These are phyloP conservation scores for Rhazya stricta DNA, from an alignment of 257 asterid genomes.

Conservation along the genomic window DNA sequence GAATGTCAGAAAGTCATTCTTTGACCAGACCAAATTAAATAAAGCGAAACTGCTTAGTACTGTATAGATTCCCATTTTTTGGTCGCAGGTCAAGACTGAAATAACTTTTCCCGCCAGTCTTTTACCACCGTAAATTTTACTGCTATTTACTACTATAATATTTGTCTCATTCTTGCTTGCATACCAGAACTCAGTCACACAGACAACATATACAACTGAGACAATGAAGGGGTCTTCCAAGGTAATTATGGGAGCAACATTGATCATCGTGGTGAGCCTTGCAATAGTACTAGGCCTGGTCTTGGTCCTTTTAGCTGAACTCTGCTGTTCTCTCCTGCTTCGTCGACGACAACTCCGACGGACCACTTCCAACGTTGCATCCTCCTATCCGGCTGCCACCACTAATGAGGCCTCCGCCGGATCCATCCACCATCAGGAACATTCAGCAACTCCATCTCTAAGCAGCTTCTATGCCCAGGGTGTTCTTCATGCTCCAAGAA, in stretches of 20 bases:
- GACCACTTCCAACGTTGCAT: not conserved
- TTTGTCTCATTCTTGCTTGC: not conserved
- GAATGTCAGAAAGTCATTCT: constrained; percentile 8
- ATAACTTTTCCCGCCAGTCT: constrained; percentile 38
- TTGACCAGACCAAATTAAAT: constrained; percentile 4
- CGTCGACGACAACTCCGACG: constrained; percentile 15
- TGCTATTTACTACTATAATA: not conserved
- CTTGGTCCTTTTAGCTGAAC: constrained; percentile 45
- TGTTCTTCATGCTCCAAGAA: constrained; percentile 51
- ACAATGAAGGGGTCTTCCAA: constrained; percentile 36
- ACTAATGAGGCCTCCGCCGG: not conserved
- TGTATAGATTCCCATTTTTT: constrained; percentile 11
- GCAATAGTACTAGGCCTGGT: constrained; percentile 42
- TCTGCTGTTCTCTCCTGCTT: constrained; percentile 51
- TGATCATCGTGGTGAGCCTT: constrained; percentile 31
- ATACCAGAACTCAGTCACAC: not conserved
- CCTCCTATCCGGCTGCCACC: not conserved
- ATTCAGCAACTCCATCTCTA: constrained; percentile 31
- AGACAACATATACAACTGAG: constrained; percentile 3
- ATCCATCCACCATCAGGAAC: constrained; percentile 10
- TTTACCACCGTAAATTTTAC: constrained; percentile 1
- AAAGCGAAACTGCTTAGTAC: not conserved
- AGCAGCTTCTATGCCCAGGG: constrained; percentile 44
- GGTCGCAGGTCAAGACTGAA: not conserved
- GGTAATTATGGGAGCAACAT: constrained; percentile 42